Base-by-base conservation (phyloP, 345 rosid genomes). In the Lagerstroemia speciosa region DNA sequence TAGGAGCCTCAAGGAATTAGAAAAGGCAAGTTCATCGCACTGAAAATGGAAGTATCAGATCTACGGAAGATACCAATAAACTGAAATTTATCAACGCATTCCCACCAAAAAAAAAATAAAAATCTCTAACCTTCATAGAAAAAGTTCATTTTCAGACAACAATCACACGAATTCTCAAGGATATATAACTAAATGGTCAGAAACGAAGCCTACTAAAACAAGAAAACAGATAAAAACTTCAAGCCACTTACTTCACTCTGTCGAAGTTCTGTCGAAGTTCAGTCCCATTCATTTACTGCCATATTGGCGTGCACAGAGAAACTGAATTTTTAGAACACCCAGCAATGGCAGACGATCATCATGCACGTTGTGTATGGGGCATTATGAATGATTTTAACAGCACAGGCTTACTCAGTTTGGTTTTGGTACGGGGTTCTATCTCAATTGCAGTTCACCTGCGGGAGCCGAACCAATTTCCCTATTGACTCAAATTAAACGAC, bases 261-360 rank as follows among this genome's bases (percentile, higher is more conserved):
- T n/a, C n/a, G n/a, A n/a, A n/a, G n/a, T n/a, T n/a, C n/a, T n/a
- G n/a, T n/a, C n/a, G n/a, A n/a, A n/a, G n/a, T n/a, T n/a, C n/a
- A n/a, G n/a, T n/a, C n/a, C n/a, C n/a, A n/a, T n/a, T n/a, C n/a
- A n/a, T n/a, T 93, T 93, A 65, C 95, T 92, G 22, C 96, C 89
- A 70, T 87, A 97, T 78, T 87, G 94, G 69, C 96, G 93, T 93
- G 74, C 31, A 71, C 37, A 66, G 66, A 73, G 66, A n/a, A 69
- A 65, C 52, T 50, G 58, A 80, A 64, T 6, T 22, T 31, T n/a
- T 45, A 62, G 67, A 63, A 71, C 30, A 48, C 68, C 64, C 33
- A 55, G 52, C 15, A 52, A 48, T 57, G 55, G 30, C 36, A 48
- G 4, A 5, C 24, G 45, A 29, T 12, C 29, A 1, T 45, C 27